Base-by-base conservation (phyloP, 2,329 filamentous ascomycete species). In the Neonectria punicea region DNA sequence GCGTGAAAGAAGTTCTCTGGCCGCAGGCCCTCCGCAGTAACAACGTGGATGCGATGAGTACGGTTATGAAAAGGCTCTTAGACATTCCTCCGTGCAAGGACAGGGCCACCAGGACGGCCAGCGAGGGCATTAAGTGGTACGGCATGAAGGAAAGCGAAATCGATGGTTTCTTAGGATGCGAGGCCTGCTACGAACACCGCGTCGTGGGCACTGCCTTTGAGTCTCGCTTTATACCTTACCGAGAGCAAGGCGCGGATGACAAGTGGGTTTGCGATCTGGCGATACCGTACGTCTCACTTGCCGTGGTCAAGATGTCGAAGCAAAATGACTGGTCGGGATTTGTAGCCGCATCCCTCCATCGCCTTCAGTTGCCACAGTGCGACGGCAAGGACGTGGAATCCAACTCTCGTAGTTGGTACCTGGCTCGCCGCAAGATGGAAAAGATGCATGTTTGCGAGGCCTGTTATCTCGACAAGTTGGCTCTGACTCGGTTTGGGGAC, bases 151-250 rank as follows among this genome's bases (percentile, higher is more conserved):
- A 76, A 5, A 63, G 73, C 1, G 75, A 76, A 4, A 70, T 80
- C 0, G 63, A 72, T 1, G 75, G 75, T 1, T 76, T 82, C 28
- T 69, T 82, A 2, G 68, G 78, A 0, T 83, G 81, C 32, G 75
- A 81, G 32, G 76, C 80, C 4, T 82, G 81, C 54, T 79, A 77
- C 61, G 73, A 79, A 13, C 78, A 82, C 44, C 54, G 63, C 0
- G 63, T 81, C 3, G 68, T 61, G 1, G 75, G 71, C 0, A 76
- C 72, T 0, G 11, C 70, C 0, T 78, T 81, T 16, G 77, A 77
- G 9, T 16, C 65, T 4, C 69, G 62, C 1, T 81, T 82, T n/a
- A 68, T 68, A 1, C 70, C 68, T 0, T 66, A 67, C 46, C 46
- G 57, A 1, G 18, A 70, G 0, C 80, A 80, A 60, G 67, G 65